Base-by-base conservation (phyloP, 768 basidiomycete genomes). In the Baorangia bicolor region DNA sequence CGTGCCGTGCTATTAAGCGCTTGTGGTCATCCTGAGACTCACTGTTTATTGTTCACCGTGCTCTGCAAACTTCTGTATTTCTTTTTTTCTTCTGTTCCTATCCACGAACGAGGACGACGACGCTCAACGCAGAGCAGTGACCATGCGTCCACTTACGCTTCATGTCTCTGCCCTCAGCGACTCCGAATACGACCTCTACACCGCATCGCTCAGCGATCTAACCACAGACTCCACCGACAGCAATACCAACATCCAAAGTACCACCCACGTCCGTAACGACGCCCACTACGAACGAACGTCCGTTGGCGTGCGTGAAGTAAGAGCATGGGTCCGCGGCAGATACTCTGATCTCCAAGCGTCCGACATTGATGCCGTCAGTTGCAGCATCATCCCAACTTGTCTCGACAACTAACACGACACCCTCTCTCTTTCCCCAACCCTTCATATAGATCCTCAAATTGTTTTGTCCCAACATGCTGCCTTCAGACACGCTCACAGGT, bases 101-200 rank as follows among this genome's bases (percentile, higher is more conserved):
- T 28, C 48, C 28, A 47, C 37, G 5, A 40, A 31, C 56, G 37
- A 23, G n/a, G 42, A 38, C 51, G 33, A 34, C 62, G 42, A 43
- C 48, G 44, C 16, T 16, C 41, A 37, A 33, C 5, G 10, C 30
- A 40, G 39, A 31, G 34, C 50, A 33, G 50, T 49, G 48, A 53
- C 62, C n/a, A 83, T 83, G 85, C 80, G 89, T 48, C 82, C 79
- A 40, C 78, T 90, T 25, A 78, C 74, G 21, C 79, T 92, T 7
- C 90, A 92, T 60, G 76, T 83, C 20, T 91, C 90, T 34, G 90
- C 90, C 0, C 83, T 92, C 56, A 90, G 79, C 61, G 82, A 91
- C 69, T 73, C 76, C 18, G 90, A 92, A 69, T 92, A 90, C 68
- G 69, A 74, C 14, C 67, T 86, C 21, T 92, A 88, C 72, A 90